Conservation (phyloP, 495 filamentous ascomycete species). For the Recurvomyces mirabilis region DNA sequence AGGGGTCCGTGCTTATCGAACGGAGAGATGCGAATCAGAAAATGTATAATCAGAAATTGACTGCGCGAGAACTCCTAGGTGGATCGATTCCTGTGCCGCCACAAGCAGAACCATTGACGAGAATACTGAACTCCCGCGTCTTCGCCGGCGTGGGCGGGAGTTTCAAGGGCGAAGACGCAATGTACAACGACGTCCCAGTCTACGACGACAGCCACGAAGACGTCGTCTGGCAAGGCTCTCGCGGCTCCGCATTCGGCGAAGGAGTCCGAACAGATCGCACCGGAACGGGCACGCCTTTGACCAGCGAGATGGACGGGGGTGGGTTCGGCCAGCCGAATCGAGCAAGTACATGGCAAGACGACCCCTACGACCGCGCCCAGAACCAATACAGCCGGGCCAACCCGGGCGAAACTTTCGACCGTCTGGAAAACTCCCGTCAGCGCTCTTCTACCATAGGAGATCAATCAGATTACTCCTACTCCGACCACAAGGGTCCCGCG, state of each 20-base stretch:
- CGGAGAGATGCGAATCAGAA: conserved; percentile 94
- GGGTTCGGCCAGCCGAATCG: conserved; percentile 47
- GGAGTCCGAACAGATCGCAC: conserved; percentile 49
- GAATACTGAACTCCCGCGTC: conserved; percentile 67
- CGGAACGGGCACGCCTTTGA: conserved; percentile 29
- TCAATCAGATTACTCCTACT: conserved; percentile 40
- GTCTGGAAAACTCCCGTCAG: conserved; percentile 29
- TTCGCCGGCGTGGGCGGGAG: conserved; percentile 55
- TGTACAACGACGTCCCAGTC: conserved; percentile 92
- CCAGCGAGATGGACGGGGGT: conserved; percentile 21
- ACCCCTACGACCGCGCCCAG: conserved; percentile 60
- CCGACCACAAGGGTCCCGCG: conserved; percentile 15
- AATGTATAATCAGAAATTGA: conserved; percentile 72
- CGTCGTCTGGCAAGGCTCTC: conserved; percentile 81
- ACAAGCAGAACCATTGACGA: conserved; percentile 71
- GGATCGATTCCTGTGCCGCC: conserved; percentile 70
- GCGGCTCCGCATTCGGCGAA: conserved; percentile 67
- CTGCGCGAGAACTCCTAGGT: conserved; percentile 69
- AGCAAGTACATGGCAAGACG: conserved; percentile 78
- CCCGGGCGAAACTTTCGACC: conserved; percentile 41
- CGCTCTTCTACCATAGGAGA: conserved; percentile 33
- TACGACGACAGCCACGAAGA: conserved; percentile 84
- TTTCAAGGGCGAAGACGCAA: conserved; percentile 43
- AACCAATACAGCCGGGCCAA: conserved; percentile 39
- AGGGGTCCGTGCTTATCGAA: conserved; percentile 83